phyloP scores from a whole-genome alignment of 352 stramenopile genomes.

The Globisporangium perplexum region DNA sequence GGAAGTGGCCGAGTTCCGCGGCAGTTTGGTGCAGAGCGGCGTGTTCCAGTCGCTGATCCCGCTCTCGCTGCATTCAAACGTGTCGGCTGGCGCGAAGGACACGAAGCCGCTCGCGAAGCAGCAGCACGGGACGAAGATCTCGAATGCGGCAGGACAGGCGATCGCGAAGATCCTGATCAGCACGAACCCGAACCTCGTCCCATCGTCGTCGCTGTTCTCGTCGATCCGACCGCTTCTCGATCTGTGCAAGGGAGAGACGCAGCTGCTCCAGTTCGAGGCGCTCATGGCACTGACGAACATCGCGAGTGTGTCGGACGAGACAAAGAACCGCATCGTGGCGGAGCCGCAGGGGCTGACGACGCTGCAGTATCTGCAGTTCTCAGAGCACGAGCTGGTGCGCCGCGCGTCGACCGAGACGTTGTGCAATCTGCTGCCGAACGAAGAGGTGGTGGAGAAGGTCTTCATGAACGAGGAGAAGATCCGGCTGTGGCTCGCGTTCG shows the following conservation, averaged over 20 bases:
- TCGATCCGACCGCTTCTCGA: slow-evolving; percentile 86
- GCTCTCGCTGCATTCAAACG: slow-evolving; percentile 27
- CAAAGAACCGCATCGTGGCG: slow-evolving; percentile 85
- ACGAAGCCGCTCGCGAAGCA: slow-evolving; percentile 32
- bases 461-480: slow-evolving; percentile 92
- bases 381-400: slow-evolving; percentile 95
- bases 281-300: slow-evolving; percentile 98
- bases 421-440: slow-evolving; percentile 94
- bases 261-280: slow-evolving; percentile 88
- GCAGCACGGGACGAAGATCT: slow-evolving; percentile 78
- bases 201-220: slow-evolving; percentile 71
- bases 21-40: slow-evolving; percentile 73
- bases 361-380: slow-evolving; percentile 93
- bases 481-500: slow-evolving; percentile 91
- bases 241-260: slow-evolving; percentile 93
- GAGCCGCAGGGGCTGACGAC: slow-evolving; percentile 69
- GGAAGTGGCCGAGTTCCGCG: slow-evolving; percentile 55
- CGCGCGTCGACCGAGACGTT: slow-evolving; percentile 95
- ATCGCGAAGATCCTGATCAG: slow-evolving; percentile 96
- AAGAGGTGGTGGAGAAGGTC: slow-evolving; percentile 91
- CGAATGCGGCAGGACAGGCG: slow-evolving; percentile 86
- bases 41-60: slow-evolving; percentile 73
- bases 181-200: slow-evolving; percentile 92
- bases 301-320: slow-evolving; percentile 89
- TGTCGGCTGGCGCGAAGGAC: slow-evolving; percentile 9